phyloP scores from a whole-genome alignment of 441 rosid genomes.

The Jatropha podagrica region DNA sequence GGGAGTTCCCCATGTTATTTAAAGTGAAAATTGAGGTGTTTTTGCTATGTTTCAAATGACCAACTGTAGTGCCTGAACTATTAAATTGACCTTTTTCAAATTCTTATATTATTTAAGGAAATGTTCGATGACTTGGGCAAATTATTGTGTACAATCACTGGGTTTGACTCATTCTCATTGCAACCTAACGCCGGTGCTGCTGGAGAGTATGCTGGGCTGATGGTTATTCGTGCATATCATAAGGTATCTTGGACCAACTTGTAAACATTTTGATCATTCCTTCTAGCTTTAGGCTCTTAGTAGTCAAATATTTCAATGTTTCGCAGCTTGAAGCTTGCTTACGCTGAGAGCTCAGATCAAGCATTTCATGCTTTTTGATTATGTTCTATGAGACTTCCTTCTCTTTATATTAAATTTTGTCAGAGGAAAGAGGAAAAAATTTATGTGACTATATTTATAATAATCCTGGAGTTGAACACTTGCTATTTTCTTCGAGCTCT shows the following conservation, averaged over 20 bases:
- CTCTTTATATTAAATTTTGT: too few species aligned
- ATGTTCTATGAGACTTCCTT: not conserved
- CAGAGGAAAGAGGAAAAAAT: not conserved
- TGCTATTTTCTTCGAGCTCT: not conserved
- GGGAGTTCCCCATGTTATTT: slow-evolving; percentile 11
- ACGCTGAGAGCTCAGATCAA: slow-evolving; percentile 1
- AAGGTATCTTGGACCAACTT: slow-evolving; percentile 40
- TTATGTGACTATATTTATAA: not conserved
- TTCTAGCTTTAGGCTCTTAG: not conserved
- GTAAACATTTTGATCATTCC: slow-evolving; percentile 4
- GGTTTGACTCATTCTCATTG: slow-evolving; percentile 95
- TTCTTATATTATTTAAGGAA: slow-evolving; percentile 53
- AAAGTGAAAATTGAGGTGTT: slow-evolving; percentile 2
- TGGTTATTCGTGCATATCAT: slow-evolving; percentile 98
- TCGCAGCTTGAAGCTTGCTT: not conserved
- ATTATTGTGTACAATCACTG: slow-evolving; percentile 78
- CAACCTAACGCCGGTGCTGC: slow-evolving; percentile 99
- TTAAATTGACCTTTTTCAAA: slow-evolving; percentile 24
- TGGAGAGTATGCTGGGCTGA: slow-evolving; percentile 96
- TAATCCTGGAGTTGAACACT: not conserved
- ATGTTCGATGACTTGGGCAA: slow-evolving; percentile 87
- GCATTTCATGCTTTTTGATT: not conserved
- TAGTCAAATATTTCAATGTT: not conserved
- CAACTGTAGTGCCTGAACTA: slow-evolving; percentile 16
- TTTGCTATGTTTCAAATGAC: not conserved